A percentile compares a stretch with the other conserved stretches of the same genome.
Evolutionary conservation across 768 basidiomycete genomes (phyloP).

Genomic region (Boletus reticuloceps): DNA sequence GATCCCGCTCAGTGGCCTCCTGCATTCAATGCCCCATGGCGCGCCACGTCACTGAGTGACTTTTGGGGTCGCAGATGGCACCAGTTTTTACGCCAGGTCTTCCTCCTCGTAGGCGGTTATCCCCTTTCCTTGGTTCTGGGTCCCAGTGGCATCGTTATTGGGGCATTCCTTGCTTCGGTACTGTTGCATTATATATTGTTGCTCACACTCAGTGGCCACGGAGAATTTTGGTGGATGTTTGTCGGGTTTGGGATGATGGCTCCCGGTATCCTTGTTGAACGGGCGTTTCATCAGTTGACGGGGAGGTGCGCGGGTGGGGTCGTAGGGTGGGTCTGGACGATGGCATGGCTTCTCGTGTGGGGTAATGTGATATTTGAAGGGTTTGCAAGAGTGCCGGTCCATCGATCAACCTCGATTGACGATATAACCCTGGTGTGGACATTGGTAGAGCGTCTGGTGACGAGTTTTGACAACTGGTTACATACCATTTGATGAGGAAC

Average conservation of each 20-base stretch:
- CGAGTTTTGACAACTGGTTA: not conserved
- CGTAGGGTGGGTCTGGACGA: slow-evolving; percentile 1
- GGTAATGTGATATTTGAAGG: not conserved
- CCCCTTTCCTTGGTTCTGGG: not conserved
- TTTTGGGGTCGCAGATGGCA: slow-evolving; percentile 7
- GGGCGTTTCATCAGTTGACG: not conserved
- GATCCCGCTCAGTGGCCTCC: slow-evolving; percentile 3
- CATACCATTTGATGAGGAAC: not conserved
- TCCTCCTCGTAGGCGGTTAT: not conserved
- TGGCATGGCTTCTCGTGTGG: not conserved
- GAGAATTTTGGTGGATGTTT: not conserved
- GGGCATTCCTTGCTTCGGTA: not conserved
- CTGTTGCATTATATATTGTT: not conserved
- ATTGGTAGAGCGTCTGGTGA: not conserved
- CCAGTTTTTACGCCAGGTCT: not conserved
- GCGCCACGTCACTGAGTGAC: not conserved
- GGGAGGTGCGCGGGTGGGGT: not conserved
- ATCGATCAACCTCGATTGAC: not conserved
- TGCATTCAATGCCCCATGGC: not conserved
- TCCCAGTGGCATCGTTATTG: not conserved
- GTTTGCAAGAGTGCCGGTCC: not conserved
- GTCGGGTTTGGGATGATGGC: slow-evolving; percentile 7
- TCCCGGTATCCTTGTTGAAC: not conserved
- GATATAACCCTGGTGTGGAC: not conserved
- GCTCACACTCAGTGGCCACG: not conserved